Conservation (phyloP, 768 basidiomycete genomes). For the Peribolospora kevripleyi region DNA sequence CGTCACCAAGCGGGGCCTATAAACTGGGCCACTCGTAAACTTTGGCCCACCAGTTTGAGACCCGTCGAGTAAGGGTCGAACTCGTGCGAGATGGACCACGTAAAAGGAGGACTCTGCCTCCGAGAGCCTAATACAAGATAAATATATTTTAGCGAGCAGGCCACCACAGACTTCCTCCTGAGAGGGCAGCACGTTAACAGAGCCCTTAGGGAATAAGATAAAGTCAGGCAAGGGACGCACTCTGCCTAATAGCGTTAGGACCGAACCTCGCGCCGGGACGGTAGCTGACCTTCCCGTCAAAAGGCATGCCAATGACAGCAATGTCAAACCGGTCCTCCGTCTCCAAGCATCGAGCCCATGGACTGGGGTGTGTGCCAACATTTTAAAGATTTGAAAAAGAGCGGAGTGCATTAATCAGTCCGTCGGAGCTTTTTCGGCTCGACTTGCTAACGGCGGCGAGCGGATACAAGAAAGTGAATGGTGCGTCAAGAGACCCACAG, state of each 20-base stretch:
- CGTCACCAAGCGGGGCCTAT: not conserved
- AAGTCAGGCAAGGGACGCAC: slow-evolving; percentile 26
- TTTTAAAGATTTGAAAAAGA: not conserved
- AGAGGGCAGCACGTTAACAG: no score
- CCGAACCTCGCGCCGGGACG: slow-evolving; percentile 71
- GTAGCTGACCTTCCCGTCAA: slow-evolving; percentile 35
- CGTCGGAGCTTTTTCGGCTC: slow-evolving; percentile 18
- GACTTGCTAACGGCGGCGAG: slow-evolving; percentile 47
- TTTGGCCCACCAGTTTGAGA: slow-evolving; percentile 9
- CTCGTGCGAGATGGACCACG: slow-evolving; percentile 10
- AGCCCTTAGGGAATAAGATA: no score
- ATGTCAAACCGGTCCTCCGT: slow-evolving; percentile 32
- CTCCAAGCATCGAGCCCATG: slow-evolving; percentile 1
- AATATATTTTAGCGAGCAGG: no score
- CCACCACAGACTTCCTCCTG: no score
- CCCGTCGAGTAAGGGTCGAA: slow-evolving; percentile 16
- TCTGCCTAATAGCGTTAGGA: slow-evolving; percentile 58
- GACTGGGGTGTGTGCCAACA: no score
- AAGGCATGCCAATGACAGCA: slow-evolving; percentile 34
- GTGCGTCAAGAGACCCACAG: slow-evolving; percentile 14
- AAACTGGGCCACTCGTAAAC: not conserved
- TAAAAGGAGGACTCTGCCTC: slow-evolving; percentile 12
- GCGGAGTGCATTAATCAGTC: slow-evolving; percentile 3
- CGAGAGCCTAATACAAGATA: slow-evolving; percentile 8
- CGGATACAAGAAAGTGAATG: slow-evolving; percentile 9